Percentiles rank a stretch among this genome's conserved stretches.
phyloP scores from a whole-genome alignment of 106 monocot genomes.

The Allium cepa region DNA sequence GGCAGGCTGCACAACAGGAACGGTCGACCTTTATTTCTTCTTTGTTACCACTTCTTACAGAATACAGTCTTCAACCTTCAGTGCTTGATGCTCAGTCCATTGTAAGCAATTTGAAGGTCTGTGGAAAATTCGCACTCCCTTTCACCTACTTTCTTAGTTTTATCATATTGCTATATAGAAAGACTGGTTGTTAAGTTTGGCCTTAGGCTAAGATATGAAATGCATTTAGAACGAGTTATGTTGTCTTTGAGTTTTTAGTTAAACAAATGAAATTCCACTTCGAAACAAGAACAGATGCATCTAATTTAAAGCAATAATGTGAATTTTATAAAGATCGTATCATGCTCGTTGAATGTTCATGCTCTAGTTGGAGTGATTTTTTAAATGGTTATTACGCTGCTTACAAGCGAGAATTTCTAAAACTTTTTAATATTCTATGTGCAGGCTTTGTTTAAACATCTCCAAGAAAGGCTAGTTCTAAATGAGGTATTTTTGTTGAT shows the following conservation, averaged over 20 bases:
- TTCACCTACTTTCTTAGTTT: too few relatives aligned
- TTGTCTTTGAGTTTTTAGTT: background rate
- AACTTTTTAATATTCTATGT: constrained; percentile 3
- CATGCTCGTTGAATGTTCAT: background rate
- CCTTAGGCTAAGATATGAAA: background rate
- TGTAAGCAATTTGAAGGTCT: constrained; percentile 80
- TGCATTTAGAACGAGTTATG: background rate
- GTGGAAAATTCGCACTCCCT: background rate
- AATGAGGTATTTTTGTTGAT: constrained; percentile 47
- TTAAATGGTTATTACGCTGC: too few relatives aligned
- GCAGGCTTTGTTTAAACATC: constrained; percentile 84
- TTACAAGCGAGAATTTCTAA: too few relatives aligned
- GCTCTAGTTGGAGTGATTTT: background rate
- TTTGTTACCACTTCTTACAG: constrained; percentile 84
- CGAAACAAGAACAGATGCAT: too few relatives aligned
- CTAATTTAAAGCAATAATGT: background rate
- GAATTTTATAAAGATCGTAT: background rate
- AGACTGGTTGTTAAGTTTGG: too few relatives aligned
- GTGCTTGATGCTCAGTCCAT: constrained; percentile 85
- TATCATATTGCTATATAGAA: too few relatives aligned
- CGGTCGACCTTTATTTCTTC: constrained; percentile 91
- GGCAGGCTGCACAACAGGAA: constrained; percentile 94
- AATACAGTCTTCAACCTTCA: constrained; percentile 73
- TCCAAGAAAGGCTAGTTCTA: constrained; percentile 86
- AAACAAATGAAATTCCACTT: background rate